phyloP scores from a whole-genome alignment of 179 eudicot genomes.

The Beta corolliflora region DNA sequence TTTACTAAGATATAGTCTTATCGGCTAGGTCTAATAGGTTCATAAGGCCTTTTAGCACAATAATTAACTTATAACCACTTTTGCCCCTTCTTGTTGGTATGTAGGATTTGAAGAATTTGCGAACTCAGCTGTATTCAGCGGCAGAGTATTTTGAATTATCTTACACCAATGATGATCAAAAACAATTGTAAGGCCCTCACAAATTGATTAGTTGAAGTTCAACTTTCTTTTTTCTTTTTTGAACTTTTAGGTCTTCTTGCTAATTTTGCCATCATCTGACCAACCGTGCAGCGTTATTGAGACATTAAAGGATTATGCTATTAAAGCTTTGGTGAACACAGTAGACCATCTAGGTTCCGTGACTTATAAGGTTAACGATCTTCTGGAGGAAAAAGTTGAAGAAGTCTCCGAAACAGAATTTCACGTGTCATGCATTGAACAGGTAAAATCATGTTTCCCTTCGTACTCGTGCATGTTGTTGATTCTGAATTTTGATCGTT shows the following conservation, averaged over 20 bases:
- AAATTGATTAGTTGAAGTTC: not conserved
- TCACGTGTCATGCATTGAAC: conserved; percentile 77
- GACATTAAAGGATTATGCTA: conserved; percentile 78
- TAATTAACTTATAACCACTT: not conserved
- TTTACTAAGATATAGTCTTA: not conserved
- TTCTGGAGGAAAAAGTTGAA: conserved; percentile 80
- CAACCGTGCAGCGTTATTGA: conserved; percentile 65
- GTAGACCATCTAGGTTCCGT: conserved; percentile 96
- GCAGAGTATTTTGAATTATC: conserved; percentile 91
- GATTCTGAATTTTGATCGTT: conserved; percentile 5
- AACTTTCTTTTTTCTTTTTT: not conserved
- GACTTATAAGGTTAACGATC: conserved; percentile 68
- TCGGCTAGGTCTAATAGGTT: not conserved
- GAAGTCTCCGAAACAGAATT: conserved; percentile 73
- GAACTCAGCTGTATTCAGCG: conserved; percentile 83
- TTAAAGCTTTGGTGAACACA: conserved; percentile 88
- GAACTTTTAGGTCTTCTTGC: not conserved
- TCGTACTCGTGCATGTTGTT: conserved; percentile 5
- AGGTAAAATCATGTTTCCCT: conserved; percentile 43
- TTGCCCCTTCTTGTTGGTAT: conserved; percentile 12
- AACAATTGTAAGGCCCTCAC: conserved; percentile 59
- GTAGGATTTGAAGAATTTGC: conserved; percentile 87
- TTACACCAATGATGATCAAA: conserved; percentile 78
- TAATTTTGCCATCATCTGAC: conserved; percentile 16
- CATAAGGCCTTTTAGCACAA: too few relatives aligned